Conservation (phyloP, 2,329 filamentous ascomycete species). For the Sporothrix euskadiensis region DNA sequence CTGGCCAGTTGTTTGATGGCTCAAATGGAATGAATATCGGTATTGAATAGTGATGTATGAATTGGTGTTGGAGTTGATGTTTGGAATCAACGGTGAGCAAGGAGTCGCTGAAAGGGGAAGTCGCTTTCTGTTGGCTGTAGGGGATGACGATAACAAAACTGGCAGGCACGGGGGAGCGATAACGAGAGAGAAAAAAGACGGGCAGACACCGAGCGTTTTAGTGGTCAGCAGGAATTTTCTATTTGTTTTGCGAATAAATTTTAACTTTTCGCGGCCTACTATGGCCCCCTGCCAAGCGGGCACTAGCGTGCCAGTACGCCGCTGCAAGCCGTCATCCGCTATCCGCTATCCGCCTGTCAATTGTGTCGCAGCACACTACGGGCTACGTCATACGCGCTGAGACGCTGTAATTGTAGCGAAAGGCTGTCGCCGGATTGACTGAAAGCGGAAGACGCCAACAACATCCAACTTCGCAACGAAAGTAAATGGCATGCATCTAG, state of each 20-base stretch:
- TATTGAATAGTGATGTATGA: background rate
- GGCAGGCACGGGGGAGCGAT: conserved; percentile 8
- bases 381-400: conserved; percentile 12
- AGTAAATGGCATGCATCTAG: background rate
- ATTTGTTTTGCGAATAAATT: conserved; percentile 4
- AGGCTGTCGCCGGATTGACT: background rate
- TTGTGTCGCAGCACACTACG: conserved; percentile 1
- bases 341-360: background rate
- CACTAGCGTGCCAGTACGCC: conserved; percentile 4
- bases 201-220: background rate
- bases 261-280: background rate
- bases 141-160: conserved; percentile 13
- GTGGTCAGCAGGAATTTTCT: background rate
- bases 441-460: background rate
- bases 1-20: background rate
- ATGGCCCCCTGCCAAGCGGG: conserved; percentile 3
- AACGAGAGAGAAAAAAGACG: background rate
- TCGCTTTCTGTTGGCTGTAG: conserved; percentile 4
- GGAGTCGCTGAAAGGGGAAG: background rate
- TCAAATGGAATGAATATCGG: background rate
- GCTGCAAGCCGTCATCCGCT: conserved; percentile 1
- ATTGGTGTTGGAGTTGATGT: background rate
- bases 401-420: background rate
- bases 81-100: background rate
- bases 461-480: background rate